These are phyloP conservation scores for Solanum tarijense DNA, from an alignment of 257 asterid species.

Conservation along the genomic window DNA sequence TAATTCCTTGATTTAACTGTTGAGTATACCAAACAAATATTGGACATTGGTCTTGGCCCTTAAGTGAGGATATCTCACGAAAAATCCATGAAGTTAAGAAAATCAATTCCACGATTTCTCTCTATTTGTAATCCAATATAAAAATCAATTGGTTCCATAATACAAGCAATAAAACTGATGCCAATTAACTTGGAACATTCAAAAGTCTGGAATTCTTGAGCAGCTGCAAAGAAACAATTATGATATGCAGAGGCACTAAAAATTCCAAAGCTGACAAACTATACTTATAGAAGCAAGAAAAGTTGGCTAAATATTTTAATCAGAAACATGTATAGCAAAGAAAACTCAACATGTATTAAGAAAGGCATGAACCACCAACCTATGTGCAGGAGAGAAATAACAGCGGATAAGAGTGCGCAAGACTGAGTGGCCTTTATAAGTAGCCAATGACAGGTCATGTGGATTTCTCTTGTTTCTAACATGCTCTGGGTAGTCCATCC, in stretches of 20 bases:
- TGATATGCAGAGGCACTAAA: background rate
- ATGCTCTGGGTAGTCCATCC: conserved; percentile 70
- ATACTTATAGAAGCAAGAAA: background rate
- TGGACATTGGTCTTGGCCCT: background rate
- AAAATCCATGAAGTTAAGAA: background rate
- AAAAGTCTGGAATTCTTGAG: background rate
- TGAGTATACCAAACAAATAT: background rate
- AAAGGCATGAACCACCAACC: conserved; percentile 30
- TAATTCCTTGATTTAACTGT: background rate
- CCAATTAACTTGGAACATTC: background rate
- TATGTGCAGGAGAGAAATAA: conserved; percentile 80
- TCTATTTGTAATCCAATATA: background rate
- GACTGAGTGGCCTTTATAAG: conserved; percentile 80
- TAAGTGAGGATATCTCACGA: background rate
- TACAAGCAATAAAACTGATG: background rate
- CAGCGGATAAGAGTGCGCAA: conserved; percentile 88
- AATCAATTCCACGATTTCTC: background rate
- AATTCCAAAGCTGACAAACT: background rate
- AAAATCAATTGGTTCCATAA: background rate
- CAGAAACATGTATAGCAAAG: background rate
- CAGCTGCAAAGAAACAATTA: background rate
- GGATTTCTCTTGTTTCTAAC: conserved; percentile 34
- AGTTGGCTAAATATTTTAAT: background rate
- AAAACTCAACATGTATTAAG: background rate
- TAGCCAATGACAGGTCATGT: conserved; percentile 66